phyloP scores from a whole-genome alignment of 2,329 filamentous ascomycete species.

The Magnaporthiopsis poae region DNA sequence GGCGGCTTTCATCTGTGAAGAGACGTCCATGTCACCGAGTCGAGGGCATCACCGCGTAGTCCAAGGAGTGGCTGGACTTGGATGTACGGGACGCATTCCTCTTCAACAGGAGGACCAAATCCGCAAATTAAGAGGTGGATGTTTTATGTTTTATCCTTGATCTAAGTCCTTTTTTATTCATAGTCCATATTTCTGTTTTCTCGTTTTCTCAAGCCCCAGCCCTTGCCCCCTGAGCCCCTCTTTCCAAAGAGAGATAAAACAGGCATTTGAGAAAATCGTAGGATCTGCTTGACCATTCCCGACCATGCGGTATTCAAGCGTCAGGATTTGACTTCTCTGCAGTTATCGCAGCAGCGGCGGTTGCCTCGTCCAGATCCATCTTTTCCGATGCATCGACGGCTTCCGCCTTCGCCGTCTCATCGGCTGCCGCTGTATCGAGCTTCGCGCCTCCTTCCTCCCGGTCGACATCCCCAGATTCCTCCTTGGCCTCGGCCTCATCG shows the following conservation, averaged over 20 bases:
- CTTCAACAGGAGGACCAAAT: no score
- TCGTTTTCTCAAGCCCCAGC: neutral
- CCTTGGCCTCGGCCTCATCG: slow-evolving; percentile 12
- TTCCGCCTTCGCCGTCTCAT: slow-evolving; percentile 9
- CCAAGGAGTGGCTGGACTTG: no score
- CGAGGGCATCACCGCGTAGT: no score
- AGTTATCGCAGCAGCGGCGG: neutral
- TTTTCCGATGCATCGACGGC: neutral
- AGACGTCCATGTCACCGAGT: neutral
- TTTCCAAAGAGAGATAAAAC: neutral
- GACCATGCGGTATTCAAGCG: neutral
- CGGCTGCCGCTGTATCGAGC: slow-evolving; percentile 9
- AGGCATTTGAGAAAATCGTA: neutral
- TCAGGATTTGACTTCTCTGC: neutral
- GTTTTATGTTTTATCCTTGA: neutral
- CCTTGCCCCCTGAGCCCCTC: neutral
- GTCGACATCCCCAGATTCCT: neutral
- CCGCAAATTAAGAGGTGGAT: no score
- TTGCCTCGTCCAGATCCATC: neutral
- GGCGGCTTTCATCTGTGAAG: slow-evolving; percentile 40
- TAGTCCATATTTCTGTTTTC: neutral
- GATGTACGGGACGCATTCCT: no score
- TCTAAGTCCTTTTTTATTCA: neutral
- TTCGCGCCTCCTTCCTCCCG: slow-evolving; percentile 5
- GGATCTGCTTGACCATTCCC: neutral